Base-by-base conservation (phyloP, 2,329 filamentous ascomycete species). In the Colletotrichum tofieldiae region DNA sequence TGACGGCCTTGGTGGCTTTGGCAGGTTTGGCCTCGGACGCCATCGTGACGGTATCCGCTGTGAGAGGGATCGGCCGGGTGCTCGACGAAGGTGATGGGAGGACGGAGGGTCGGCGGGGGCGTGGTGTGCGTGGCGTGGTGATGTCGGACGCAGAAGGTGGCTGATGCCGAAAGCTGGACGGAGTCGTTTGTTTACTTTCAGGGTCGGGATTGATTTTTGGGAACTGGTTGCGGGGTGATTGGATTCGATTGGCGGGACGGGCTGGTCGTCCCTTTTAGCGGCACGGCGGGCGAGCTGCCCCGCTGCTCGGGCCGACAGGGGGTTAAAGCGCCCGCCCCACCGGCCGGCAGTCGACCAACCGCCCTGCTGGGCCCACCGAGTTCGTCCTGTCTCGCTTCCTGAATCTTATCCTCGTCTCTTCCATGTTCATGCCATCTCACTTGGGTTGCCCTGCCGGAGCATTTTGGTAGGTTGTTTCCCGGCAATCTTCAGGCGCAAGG, bases 381-480 rank as follows among this genome's bases (percentile, higher is more conserved):
- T 43, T 14, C 9, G 6, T 37, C 55, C 14, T 35, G 23, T 39
- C 12, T n/a, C 6, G 3, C 35, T 56, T 20, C 39, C 43, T 45
- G 4, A 11, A 37, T 37, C 8, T 11, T 6, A 9, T 18, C 16
- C 6, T 45, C 43, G 20, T 12, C 7, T 45, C 1, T 6, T 20
- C 43, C 20, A 45, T 45, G 18, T 45, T 37, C 35, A 2, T 37
- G 35, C 20, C 43, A n/a, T n/a, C 43, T 20, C 20, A 45, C 18
- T 20, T 45, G 43, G 16, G 20, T 20, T 45, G 16, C 43, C 8
- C 43, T 45, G 7, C 43, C 18, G 20, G 16, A n/a, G 5, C 16
- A 5, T 20, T 18, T 95, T 11, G 91, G 97, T 81, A 96, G 35
- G 8, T 11, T 37, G 6, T 9, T 37, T 37, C 35, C 11, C 8